Conservation (phyloP, 768 basidiomycete genomes). For the Trametes cingulata region DNA sequence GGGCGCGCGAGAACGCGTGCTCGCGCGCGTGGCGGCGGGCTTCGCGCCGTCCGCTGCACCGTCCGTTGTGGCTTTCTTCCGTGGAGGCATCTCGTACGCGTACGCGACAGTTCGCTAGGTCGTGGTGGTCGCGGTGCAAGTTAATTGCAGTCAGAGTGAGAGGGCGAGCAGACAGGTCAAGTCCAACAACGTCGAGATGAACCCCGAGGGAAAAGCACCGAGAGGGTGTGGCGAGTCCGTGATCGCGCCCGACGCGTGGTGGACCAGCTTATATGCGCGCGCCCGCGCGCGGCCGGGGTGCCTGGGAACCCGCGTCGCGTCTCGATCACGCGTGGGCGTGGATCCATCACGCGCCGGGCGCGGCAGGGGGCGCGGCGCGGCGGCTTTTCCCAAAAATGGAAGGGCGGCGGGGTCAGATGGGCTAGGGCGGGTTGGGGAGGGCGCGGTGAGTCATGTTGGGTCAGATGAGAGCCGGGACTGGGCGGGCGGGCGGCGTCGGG, state of each 20-base stretch:
- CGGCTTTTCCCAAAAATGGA: slow-evolving; percentile 6
- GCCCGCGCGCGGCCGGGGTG: background rate
- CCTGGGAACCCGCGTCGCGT: slow-evolving; percentile 7
- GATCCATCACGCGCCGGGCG: background rate
- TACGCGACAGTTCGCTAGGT: too few relatives aligned
- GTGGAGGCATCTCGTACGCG: slow-evolving; percentile 30
- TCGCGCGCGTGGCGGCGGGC: slow-evolving; percentile 33
- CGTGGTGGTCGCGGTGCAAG: too few relatives aligned
- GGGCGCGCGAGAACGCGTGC: slow-evolving; percentile 33
- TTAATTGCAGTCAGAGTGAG: background rate
- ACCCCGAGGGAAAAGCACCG: too few relatives aligned
- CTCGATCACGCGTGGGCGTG: slow-evolving; percentile 1
- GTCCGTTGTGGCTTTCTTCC: slow-evolving; percentile 43
- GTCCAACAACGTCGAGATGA: background rate
- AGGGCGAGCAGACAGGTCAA: background rate
- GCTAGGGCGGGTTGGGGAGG: too few relatives aligned
- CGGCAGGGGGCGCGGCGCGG: background rate
- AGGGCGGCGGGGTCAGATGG: slow-evolving; percentile 2
- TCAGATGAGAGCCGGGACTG: background rate
- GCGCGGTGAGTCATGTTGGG: slow-evolving; percentile 7
- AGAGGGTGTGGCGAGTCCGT: background rate
- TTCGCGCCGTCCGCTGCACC: slow-evolving; percentile 29
- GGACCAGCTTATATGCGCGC: background rate
- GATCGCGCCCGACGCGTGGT: background rate
- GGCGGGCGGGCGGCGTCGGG: background rate